Evolutionary conservation across 768 basidiomycete species (phyloP), one percentile per base, ranked within the genome.

Genomic region (Naganishia vishniacii): DNA sequence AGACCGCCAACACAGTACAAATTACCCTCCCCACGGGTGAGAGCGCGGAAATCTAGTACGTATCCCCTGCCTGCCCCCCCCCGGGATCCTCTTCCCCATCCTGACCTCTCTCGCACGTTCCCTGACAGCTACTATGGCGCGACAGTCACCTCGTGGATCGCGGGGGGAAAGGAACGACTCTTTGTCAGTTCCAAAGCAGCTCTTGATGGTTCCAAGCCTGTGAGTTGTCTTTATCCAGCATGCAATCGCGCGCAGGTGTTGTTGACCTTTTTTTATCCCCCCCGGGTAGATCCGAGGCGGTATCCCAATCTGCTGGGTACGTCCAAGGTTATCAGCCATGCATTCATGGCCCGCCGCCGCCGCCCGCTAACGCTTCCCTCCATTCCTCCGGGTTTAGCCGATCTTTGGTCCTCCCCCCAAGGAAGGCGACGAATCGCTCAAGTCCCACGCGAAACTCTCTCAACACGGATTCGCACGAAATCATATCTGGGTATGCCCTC

Each of bases 381-480:
- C 37, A 40, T 40, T 16, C n/a, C 42, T 44, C 69, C 8, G 5
- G 18, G 42, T 76, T 86, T 88, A 72, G 75, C 77, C 79, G 45
- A 90, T 88, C 79, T 98, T 97, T 72, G 93, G 94, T 3, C 89
- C 94, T 1, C 82, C 81, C 18, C 75, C 75, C 29, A 71, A 82
- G 81, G 28, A 88, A 86, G 51, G 69, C 34, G 75, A 76, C 48
- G 31, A 51, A 25, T 61, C 62, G 12, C 23, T 65, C 23, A 37
- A 58, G 44, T 58, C 69, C n/a, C 73, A 78, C 65, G 89, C 92
- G 75, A 69, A 75, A 48, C 80, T 99, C 5, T 62, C 80, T 5
- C 92, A 95, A 76, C 95, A 98, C 75, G 95, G 95, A 0, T 97
- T 94, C 73, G 94, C 90, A 5, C 81, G 95, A 44, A 90, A 81